These are phyloP conservation scores for Aureobasidium zeae DNA, from an alignment of 2,329 filamentous ascomycete genomes.

Conservation along the genomic window DNA sequence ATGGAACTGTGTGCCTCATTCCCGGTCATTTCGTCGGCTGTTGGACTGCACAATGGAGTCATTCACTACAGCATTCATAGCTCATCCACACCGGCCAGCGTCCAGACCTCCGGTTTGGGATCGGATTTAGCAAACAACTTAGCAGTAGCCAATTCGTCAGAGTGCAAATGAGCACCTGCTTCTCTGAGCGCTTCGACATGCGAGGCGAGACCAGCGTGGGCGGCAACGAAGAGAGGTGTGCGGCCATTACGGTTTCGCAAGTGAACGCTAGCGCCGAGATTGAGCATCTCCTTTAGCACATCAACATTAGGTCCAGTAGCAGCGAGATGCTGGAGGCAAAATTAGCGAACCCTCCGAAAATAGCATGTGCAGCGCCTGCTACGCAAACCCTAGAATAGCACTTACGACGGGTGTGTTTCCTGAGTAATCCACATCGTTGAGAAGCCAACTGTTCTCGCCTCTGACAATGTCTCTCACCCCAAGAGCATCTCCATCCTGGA, in stretches of 20 bases:
- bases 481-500: conserved; percentile 59
- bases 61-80: no score
- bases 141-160: conserved; percentile 46
- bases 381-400: no score
- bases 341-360: not conserved
- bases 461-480: conserved; percentile 59
- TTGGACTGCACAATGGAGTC: no score
- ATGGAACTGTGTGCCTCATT: no score
- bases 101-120: conserved; percentile 14
- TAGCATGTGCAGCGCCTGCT: not conserved
- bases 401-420: conserved; percentile 58
- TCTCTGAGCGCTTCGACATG: conserved; percentile 46
- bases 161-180: conserved; percentile 51
- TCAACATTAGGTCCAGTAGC: conserved; percentile 47
- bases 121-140: conserved; percentile 31
- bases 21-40: no score
- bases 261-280: conserved; percentile 50
- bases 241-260: conserved; percentile 49
- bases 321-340: conserved; percentile 43
- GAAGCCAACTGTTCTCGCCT: conserved; percentile 55
- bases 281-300: conserved; percentile 47
- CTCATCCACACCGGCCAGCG: conserved; percentile 14
- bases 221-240: conserved; percentile 51
- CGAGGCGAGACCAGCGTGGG: conserved; percentile 45
- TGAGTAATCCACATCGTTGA: conserved; percentile 70